phyloP scores from a whole-genome alignment of 108 stramenopile genomes.

The Stephanodiscus triporus region DNA sequence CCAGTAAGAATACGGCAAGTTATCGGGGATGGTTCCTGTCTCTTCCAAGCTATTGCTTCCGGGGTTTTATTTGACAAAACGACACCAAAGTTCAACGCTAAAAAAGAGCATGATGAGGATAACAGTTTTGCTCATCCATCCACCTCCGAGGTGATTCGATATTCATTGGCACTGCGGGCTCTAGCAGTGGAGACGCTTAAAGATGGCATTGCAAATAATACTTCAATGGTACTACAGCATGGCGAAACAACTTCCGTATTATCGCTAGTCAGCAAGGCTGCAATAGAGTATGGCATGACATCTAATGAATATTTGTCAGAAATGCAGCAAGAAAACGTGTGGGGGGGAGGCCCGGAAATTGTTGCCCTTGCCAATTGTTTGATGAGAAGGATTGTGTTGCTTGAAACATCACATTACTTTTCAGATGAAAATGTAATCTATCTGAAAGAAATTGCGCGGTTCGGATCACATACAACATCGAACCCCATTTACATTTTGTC shows the following conservation, averaged over 20 bases:
- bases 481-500: conserved; percentile 46
- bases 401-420: conserved; percentile 36
- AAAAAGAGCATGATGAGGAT: not conserved
- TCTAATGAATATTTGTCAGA: conserved; percentile 72
- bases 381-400: conserved; percentile 81
- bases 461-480: conserved; percentile 46
- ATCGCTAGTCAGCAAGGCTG: conserved; percentile 71
- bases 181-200: conserved; percentile 64
- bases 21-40: conserved; percentile 88
- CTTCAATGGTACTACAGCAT: conserved; percentile 62
- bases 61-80: conserved; percentile 16
- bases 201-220: conserved; percentile 11
- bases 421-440: not conserved
- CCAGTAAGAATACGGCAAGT: conserved; percentile 76
- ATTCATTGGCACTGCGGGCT: conserved; percentile 53
- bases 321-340: conserved; percentile 84
- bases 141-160: conserved; percentile 9
- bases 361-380: conserved; percentile 90
- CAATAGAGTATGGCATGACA: conserved; percentile 72
- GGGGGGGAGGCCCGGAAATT: conserved; percentile 97
- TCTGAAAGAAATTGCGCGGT: conserved; percentile 47
- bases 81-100: not conserved
- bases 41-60: conserved; percentile 77
- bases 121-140: not conserved
- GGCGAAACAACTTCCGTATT: conserved; percentile 61